A percentile compares a stretch with the other conserved stretches of the same genome.
These are phyloP conservation scores for Ophiostoma populinum DNA, from an alignment of 2,329 filamentous ascomycete species.

Conservation along the genomic window DNA sequence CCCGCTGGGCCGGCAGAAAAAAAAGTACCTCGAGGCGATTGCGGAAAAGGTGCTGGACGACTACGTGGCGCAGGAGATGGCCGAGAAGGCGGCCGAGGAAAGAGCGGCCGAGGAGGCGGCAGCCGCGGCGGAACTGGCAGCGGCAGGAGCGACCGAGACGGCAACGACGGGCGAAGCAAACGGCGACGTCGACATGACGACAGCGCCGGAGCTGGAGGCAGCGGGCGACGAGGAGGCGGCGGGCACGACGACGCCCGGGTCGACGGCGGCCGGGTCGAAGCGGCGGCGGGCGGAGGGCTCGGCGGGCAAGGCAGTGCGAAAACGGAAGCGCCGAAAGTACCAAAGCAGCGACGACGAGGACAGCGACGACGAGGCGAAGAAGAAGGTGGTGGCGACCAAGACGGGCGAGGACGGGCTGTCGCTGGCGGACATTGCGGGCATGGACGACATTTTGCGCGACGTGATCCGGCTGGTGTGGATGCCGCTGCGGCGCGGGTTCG, in stretches of 20 bases:
- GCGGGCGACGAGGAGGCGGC: conserved; percentile 14
- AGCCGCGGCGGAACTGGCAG: not conserved
- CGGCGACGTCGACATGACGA: conserved; percentile 23
- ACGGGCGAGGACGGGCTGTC: conserved; percentile 49
- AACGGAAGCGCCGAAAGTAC: conserved; percentile 5
- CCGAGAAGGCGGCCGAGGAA: not conserved
- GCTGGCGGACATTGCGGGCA: conserved; percentile 57
- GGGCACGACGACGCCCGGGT: no score
- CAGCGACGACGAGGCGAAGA: conserved; percentile 2
- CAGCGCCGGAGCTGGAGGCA: conserved; percentile 11
- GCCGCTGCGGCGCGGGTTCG: conserved; percentile 50
- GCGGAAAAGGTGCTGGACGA: conserved; percentile 10
- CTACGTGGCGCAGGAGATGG: not conserved
- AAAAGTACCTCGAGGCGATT: conserved; percentile 10
- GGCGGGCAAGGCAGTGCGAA: conserved; percentile 10
- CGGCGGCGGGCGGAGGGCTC: not conserved
- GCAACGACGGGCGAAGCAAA: not conserved
- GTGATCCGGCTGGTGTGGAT: conserved; percentile 55
- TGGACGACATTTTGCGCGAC: conserved; percentile 53
- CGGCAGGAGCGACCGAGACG: not conserved
- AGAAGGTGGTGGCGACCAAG: conserved; percentile 28
- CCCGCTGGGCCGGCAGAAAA: conserved; percentile 9
- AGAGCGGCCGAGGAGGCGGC: conserved; percentile 1
- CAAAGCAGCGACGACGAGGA: conserved; percentile 3
- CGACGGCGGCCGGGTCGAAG: not conserved